A percentile compares a stretch with the other conserved stretches of the same genome.
Evolutionary conservation across 345 rosid genomes (phyloP).

Genomic region (Salix caprea): DNA sequence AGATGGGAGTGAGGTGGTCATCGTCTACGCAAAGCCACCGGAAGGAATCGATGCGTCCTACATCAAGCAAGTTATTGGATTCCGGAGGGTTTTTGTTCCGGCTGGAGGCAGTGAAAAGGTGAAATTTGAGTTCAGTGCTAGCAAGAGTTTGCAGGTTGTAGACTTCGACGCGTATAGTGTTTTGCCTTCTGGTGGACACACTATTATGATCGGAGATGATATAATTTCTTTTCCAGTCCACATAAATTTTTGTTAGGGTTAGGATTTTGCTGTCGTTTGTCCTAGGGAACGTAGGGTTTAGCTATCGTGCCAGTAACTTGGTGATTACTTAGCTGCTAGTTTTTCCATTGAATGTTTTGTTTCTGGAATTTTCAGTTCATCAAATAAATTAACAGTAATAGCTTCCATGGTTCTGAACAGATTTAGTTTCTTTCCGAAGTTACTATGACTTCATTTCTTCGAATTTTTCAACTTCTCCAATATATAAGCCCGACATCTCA

Average conservation of each 20-base stretch:
- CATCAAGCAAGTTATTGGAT: conserved; percentile 13
- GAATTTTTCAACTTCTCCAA: too few relatives aligned
- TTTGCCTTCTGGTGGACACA: conserved; percentile 12
- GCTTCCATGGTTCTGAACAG: too few relatives aligned
- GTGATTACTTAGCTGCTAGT: too few relatives aligned
- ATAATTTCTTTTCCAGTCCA: background rate
- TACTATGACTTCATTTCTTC: too few relatives aligned
- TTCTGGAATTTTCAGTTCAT: background rate
- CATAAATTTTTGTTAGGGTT: background rate
- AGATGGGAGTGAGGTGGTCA: conserved; percentile 13
- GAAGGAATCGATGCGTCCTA: conserved; percentile 2
- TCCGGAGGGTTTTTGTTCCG: conserved; percentile 10
- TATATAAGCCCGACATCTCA: too few relatives aligned
- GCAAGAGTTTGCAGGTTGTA: conserved; percentile 9
- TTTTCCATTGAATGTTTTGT: too few relatives aligned
- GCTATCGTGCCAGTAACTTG: too few relatives aligned
- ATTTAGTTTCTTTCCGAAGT: too few relatives aligned
- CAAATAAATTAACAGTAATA: too few relatives aligned
- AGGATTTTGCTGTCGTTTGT: too few relatives aligned
- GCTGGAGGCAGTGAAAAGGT: conserved; percentile 2
- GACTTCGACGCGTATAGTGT: conserved; percentile 8
- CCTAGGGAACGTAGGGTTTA: too few relatives aligned
- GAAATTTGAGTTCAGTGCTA: background rate
- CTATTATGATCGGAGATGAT: conserved; percentile 3
- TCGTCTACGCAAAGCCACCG: conserved; percentile 16